Conservation (phyloP, 768 basidiomycete species). For the Lactifluus hygrophoroides region DNA sequence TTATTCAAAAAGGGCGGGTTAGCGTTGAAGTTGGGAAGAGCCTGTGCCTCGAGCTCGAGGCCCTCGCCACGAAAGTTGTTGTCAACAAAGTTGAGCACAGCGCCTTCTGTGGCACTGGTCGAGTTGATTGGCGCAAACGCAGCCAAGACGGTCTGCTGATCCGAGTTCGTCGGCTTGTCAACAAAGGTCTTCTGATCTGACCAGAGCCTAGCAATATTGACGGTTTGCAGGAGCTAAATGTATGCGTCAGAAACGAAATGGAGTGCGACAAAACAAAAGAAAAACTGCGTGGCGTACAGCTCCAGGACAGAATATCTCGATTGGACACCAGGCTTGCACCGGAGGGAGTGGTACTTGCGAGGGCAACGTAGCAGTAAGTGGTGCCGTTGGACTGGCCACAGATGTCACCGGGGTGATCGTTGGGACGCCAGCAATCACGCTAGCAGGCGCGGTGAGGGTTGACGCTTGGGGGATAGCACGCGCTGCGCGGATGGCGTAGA, state of each 20-base stretch:
- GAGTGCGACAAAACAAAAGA: no score
- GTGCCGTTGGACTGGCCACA: slow-evolving; percentile 52
- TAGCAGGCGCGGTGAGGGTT: slow-evolving; percentile 14
- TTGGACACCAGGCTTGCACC: slow-evolving; percentile 66
- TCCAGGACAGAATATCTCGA: slow-evolving; percentile 76
- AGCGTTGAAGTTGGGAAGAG: slow-evolving; percentile 51
- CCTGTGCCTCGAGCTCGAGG: slow-evolving; percentile 60
- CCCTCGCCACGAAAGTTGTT: slow-evolving; percentile 79
- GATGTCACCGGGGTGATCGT: slow-evolving; percentile 48
- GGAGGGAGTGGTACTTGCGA: slow-evolving; percentile 60
- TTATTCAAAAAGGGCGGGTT: slow-evolving; percentile 63
- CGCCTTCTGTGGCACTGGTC: slow-evolving; percentile 46
- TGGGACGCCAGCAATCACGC: slow-evolving; percentile 20
- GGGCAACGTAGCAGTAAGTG: slow-evolving; percentile 46
- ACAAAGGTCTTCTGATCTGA: slow-evolving; percentile 83
- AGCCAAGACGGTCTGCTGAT: slow-evolving; percentile 53
- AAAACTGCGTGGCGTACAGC: slow-evolving; percentile 37
- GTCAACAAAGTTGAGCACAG: slow-evolving; percentile 62
- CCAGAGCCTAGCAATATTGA: slow-evolving; percentile 69
- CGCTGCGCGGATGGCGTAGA: background rate
- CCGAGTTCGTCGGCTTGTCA: slow-evolving; percentile 76
- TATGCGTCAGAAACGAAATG: background rate
- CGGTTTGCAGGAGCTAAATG: slow-evolving; percentile 68
- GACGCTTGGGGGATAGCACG: slow-evolving; percentile 14
- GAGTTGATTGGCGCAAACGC: slow-evolving; percentile 48